These are phyloP conservation scores for Pyracantha coccinea DNA, from an alignment of 331 rosid species.

Conservation along the genomic window DNA sequence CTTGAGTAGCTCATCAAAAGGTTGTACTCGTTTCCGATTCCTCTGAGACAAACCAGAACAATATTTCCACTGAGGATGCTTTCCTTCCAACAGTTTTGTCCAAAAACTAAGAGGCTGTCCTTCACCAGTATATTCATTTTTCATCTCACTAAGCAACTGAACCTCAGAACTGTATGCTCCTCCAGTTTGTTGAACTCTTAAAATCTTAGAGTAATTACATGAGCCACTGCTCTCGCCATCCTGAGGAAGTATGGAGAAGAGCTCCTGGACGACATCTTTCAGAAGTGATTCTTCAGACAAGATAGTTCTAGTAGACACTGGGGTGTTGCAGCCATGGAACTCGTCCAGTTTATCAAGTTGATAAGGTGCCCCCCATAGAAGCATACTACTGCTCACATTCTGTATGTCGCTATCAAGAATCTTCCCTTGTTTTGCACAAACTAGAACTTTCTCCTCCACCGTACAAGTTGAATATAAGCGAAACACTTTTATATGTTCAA, in stretches of 20 bases:
- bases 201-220: constrained; percentile 33
- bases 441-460: constrained; percentile 69
- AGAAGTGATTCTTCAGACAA: constrained; percentile 24
- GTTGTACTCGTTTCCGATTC: constrained; percentile 56
- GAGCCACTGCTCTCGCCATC: constrained; percentile 30
- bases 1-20: constrained; percentile 24
- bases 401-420: constrained; percentile 35
- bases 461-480: constrained; percentile 78
- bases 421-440: constrained; percentile 66
- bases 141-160: constrained; percentile 47
- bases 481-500: constrained; percentile 53
- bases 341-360: constrained; percentile 51
- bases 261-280: constrained; percentile 39
- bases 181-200: constrained; percentile 56
- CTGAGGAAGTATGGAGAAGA: constrained; percentile 40
- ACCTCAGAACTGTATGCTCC: constrained; percentile 33
- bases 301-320: constrained; percentile 7
- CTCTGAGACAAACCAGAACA: constrained; percentile 43
- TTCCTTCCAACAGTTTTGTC: constrained; percentile 60
- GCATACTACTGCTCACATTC: constrained; percentile 39
- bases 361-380: constrained; percentile 75
- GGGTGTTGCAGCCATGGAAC: constrained; percentile 37
- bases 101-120: constrained; percentile 50
- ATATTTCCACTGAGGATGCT: constrained; percentile 66
- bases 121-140: constrained; percentile 28